These are phyloP conservation scores for Oxyria digyna DNA, from an alignment of 148 eudicot genomes.

Conservation along the genomic window DNA sequence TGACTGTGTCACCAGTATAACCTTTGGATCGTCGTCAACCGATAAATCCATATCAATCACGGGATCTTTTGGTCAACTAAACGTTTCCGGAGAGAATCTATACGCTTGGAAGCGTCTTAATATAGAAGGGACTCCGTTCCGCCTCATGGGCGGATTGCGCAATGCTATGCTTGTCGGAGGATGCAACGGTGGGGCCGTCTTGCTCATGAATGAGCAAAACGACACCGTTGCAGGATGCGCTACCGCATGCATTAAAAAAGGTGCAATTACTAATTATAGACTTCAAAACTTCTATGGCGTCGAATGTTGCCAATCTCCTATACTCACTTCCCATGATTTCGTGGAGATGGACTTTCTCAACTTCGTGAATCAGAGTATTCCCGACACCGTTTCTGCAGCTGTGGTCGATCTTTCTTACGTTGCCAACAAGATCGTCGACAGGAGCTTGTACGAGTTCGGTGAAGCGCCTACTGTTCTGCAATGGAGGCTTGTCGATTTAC, in stretches of 20 bases:
- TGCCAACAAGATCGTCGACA: neutral
- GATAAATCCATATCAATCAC: too few relatives aligned
- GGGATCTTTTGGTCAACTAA: too few relatives aligned
- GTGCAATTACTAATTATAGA: neutral
- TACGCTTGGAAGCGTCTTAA: neutral
- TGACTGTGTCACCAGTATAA: too few relatives aligned
- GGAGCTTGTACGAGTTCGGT: neutral
- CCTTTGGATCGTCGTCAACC: too few relatives aligned
- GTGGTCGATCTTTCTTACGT: neutral
- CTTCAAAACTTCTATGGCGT: neutral
- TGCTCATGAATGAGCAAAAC: neutral
- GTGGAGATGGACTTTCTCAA: neutral
- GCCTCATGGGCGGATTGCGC: neutral
- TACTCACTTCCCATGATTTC: neutral
- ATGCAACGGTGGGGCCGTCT: neutral
- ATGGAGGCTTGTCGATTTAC: neutral
- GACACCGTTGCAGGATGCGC: neutral
- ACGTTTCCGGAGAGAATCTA: neutral
- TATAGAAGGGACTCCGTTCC: neutral
- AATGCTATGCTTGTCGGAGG: neutral
- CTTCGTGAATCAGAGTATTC: neutral
- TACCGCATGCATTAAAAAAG: neutral
- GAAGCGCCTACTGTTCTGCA: neutral
- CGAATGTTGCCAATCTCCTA: neutral
- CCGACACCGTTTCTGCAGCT: neutral